phyloP scores from a whole-genome alignment of 2,329 filamentous ascomycete species.

The Kalmusia sp. region DNA sequence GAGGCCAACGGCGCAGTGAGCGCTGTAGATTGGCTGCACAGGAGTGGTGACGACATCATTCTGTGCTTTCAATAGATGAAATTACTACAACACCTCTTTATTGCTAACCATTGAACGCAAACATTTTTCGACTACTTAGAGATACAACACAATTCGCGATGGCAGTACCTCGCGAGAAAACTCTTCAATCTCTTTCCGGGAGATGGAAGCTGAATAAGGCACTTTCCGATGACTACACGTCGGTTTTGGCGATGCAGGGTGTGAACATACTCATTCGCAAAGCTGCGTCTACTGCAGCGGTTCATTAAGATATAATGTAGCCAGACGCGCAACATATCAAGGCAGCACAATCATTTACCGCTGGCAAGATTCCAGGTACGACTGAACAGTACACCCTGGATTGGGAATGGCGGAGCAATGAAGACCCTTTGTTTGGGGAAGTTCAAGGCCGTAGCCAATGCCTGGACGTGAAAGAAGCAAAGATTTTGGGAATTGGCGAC shows the following conservation, averaged over 20 bases:
- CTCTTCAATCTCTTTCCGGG: conserved; percentile 16
- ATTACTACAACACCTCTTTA: neutral
- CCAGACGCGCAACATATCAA: conserved; percentile 15
- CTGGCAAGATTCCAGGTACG: conserved; percentile 19
- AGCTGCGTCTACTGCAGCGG: conserved; percentile 16
- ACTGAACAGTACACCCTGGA: conserved; percentile 18
- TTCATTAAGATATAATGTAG: conserved; percentile 23
- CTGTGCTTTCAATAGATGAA: neutral
- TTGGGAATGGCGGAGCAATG: conserved; percentile 21
- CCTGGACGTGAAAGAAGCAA: conserved; percentile 16
- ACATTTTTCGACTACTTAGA: neutral
- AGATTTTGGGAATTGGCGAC: conserved; percentile 8
- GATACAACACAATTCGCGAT: conserved; percentile 6
- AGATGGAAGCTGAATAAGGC: conserved; percentile 20
- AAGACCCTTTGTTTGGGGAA: conserved; percentile 20
- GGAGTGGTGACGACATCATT: neutral
- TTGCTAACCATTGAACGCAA: neutral
- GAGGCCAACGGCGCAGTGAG: no score
- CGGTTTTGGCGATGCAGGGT: conserved; percentile 20
- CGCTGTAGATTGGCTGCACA: no score
- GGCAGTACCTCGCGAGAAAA: conserved; percentile 16
- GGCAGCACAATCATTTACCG: conserved; percentile 18
- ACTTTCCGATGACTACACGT: conserved; percentile 21
- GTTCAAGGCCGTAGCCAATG: conserved; percentile 19
- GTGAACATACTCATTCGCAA: conserved; percentile 17